Conservation (phyloP, 2,329 filamentous ascomycete genomes). For the Arthroderma sp. region DNA sequence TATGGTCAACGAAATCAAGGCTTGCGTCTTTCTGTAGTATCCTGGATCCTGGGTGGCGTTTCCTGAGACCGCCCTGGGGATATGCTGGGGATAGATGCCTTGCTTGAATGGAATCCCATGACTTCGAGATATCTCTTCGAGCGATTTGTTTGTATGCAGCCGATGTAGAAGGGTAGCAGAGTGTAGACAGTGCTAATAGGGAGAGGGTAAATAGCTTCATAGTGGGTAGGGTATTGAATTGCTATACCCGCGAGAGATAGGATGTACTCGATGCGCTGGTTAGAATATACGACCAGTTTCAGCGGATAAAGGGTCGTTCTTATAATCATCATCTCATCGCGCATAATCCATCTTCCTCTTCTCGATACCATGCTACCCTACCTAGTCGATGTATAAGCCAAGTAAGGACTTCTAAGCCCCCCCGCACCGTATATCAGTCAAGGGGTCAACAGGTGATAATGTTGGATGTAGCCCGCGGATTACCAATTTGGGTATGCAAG, state of each 20-base stretch:
- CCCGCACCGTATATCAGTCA: neutral
- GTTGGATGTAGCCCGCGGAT: neutral
- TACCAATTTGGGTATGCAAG: neutral
- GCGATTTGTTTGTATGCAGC: neutral
- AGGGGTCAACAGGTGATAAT: neutral
- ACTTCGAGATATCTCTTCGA: neutral
- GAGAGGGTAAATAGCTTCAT: neutral
- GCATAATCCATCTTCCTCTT: neutral
- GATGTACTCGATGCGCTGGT: neutral
- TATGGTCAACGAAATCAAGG: constrained; percentile 10
- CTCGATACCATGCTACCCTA: neutral
- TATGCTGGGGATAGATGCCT: constrained; percentile 7
- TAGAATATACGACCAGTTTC: neutral
- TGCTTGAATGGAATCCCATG: neutral
- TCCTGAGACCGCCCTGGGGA: neutral
- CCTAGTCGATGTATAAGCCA: neutral
- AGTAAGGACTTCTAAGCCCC: neutral
- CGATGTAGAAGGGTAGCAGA: neutral
- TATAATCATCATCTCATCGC: neutral
- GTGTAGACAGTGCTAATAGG: neutral
- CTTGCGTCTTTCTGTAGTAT: constrained; percentile 5
- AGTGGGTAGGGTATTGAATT: neutral
- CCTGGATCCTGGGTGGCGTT: neutral
- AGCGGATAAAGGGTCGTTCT: neutral
- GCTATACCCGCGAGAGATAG: neutral